These are phyloP conservation scores for Xylaria acuta DNA, from an alignment of 495 filamentous ascomycete species.

Conservation along the genomic window DNA sequence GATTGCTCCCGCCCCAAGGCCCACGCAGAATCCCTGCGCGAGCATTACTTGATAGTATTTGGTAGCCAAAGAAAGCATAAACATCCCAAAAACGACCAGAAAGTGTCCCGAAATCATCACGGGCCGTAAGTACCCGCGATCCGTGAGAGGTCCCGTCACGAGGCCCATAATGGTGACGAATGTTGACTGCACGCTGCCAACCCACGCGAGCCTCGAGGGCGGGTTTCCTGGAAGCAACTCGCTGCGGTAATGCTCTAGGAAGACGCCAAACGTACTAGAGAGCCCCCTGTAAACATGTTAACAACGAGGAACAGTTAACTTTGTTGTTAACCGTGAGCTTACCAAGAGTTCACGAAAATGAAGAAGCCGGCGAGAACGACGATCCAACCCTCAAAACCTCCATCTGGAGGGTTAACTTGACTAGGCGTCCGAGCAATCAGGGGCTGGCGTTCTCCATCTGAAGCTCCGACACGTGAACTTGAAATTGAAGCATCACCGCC, in stretches of 20 bases:
- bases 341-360: too few relatives aligned
- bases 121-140: background rate
- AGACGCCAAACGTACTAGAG: background rate
- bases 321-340: too few relatives aligned
- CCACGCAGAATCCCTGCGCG: background rate
- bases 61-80: background rate
- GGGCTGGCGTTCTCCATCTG: too few relatives aligned
- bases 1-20: background rate
- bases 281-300: background rate
- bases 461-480: too few relatives aligned
- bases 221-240: background rate
- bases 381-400: too few relatives aligned
- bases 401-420: too few relatives aligned
- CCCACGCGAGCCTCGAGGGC: background rate
- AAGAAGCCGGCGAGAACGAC: too few relatives aligned
- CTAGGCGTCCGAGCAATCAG: too few relatives aligned
- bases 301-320: too few relatives aligned
- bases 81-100: background rate
- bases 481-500: too few relatives aligned
- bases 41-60: slow-evolving; percentile 14
- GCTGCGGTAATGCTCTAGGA: background rate
- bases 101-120: background rate
- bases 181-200: background rate
- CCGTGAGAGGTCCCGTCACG: background rate
- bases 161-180: background rate